Evolutionary conservation across 768 basidiomycete species (phyloP).

Genomic region (Antrodiella citrinella): DNA sequence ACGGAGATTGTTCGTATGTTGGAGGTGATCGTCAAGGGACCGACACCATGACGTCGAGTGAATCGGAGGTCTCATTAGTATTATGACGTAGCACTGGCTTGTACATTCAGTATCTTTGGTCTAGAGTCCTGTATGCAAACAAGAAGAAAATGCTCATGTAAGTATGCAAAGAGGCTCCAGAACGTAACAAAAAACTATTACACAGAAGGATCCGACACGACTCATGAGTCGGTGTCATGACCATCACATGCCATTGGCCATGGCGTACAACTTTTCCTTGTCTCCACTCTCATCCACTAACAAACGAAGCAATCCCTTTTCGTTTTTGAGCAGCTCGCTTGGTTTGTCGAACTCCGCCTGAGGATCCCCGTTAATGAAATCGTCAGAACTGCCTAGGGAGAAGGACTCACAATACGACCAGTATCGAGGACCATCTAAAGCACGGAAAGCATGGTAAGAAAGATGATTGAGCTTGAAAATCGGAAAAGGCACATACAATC

Average conservation of each 20-base stretch:
- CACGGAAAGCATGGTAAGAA: not conserved
- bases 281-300: slow-evolving; percentile 53
- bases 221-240: no score
- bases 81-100: no score
- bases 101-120: no score
- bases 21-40: no score
- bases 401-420: slow-evolving; percentile 27
- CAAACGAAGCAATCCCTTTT: slow-evolving; percentile 38
- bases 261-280: slow-evolving; percentile 34
- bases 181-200: not conserved
- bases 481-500: slow-evolving; percentile 28
- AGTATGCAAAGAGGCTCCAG: no score
- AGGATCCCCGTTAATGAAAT: no score
- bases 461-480: not conserved
- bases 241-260: slow-evolving; percentile 23
- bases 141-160: no score
- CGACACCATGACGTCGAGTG: no score
- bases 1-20: no score
- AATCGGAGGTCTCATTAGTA: no score
- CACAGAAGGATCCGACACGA: not conserved
- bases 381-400: not conserved
- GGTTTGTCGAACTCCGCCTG: slow-evolving; percentile 45
- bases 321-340: slow-evolving; percentile 36
- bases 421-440: slow-evolving; percentile 37
- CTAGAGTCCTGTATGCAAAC: no score